phyloP scores from a whole-genome alignment of 495 filamentous ascomycete species.

The Rhypophila decipiens region DNA sequence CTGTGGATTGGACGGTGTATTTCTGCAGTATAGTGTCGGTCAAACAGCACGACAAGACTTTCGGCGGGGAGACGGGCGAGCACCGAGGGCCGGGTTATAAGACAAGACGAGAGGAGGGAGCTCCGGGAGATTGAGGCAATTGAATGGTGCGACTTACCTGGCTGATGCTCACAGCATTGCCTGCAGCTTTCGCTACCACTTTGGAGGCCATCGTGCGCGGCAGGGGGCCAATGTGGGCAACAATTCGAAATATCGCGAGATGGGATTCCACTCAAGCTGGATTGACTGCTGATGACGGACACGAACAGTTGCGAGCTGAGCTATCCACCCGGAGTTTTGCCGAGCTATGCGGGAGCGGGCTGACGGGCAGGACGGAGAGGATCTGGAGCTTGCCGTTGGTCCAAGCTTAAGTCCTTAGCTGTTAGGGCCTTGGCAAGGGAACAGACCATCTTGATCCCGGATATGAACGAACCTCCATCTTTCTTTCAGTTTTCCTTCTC shows the following conservation, averaged over 20 bases:
- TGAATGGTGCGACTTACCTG: constrained; percentile 29
- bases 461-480: not conserved
- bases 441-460: too few species aligned
- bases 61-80: not conserved
- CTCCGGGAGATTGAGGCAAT: constrained; percentile 3
- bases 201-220: constrained; percentile 49
- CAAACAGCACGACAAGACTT: not conserved
- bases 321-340: not conserved
- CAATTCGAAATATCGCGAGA: not conserved
- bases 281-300: not conserved
- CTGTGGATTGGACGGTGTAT: constrained; percentile 91
- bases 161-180: constrained; percentile 38
- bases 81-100: not conserved
- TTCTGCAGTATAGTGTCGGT: constrained; percentile 52
- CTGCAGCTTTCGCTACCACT: constrained; percentile 44
- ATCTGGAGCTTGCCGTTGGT: not conserved
- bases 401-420: not conserved
- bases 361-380: not conserved
- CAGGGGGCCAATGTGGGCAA: not conserved
- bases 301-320: not conserved
- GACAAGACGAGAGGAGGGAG: constrained; percentile 1
- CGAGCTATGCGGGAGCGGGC: not conserved
- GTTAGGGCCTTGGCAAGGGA: not conserved
- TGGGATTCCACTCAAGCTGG: not conserved
- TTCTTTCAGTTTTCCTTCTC: not conserved